Percentiles rank a stretch among this genome's conserved stretches.
These are phyloP conservation scores for Purpureocillium takamizusanense DNA, from an alignment of 2,329 filamentous ascomycete species.

Conservation along the genomic window DNA sequence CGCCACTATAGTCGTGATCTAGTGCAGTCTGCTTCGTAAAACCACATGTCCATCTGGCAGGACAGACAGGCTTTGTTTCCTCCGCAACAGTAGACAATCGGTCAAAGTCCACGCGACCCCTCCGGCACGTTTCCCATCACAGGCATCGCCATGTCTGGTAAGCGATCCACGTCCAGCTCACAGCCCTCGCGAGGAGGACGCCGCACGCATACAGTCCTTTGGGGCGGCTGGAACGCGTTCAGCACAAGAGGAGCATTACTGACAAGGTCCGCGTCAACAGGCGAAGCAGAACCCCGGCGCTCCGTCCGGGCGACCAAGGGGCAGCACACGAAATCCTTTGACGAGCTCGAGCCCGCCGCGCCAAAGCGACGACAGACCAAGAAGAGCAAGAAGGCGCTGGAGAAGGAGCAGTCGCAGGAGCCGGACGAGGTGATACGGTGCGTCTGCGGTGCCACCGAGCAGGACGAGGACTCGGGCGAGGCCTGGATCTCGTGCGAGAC, in stretches of 20 bases:
- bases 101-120: conserved; percentile 4
- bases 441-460: conserved; percentile 80
- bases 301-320: conserved; percentile 96
- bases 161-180: conserved; percentile 10
- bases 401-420: conserved; percentile 48
- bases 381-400: conserved; percentile 50
- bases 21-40: conserved; percentile 23
- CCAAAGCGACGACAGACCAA: conserved; percentile 44
- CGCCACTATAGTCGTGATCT: conserved; percentile 22
- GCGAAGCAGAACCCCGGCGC: conserved; percentile 70
- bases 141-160: conserved; percentile 23
- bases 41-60: conserved; percentile 18
- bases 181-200: neutral
- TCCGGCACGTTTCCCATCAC: neutral
- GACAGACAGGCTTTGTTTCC: conserved; percentile 13
- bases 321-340: conserved; percentile 83
- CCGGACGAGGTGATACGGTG: conserved; percentile 76
- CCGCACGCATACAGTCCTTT: neutral
- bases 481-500: conserved; percentile 95
- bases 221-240: neutral
- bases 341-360: conserved; percentile 56
- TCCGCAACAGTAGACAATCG: conserved; percentile 18
- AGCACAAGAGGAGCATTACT: conserved; percentile 7
- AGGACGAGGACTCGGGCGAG: conserved; percentile 76
- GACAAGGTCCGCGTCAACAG: conserved; percentile 12